These are phyloP conservation scores for Pseudocercospora eumusae DNA, from an alignment of 2,329 filamentous ascomycete species.

Conservation along the genomic window DNA sequence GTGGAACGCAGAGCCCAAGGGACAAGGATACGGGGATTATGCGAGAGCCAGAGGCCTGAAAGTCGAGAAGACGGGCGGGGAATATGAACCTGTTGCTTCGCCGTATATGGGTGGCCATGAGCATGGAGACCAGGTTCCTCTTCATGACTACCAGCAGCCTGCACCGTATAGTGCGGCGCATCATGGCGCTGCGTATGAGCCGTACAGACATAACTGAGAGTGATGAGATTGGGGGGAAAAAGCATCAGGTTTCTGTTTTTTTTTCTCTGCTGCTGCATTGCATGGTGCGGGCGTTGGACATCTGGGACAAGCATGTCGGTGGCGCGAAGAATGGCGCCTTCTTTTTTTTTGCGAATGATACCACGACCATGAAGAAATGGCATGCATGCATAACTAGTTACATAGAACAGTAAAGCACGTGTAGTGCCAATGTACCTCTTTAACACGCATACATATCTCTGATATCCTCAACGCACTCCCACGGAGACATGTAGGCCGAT, in stretches of 20 bases:
- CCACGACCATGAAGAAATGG: conserved; percentile 21
- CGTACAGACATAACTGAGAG: conserved; percentile 40
- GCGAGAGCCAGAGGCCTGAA: conserved; percentile 42
- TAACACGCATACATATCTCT: background rate
- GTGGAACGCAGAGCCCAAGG: conserved; percentile 36
- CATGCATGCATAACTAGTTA: background rate
- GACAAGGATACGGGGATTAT: conserved; percentile 31
- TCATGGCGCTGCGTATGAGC: conserved; percentile 44
- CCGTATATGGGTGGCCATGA: conserved; percentile 41
- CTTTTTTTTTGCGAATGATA: conserved; percentile 24
- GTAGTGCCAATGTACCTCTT: background rate
- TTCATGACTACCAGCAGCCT: conserved; percentile 29
- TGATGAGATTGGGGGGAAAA: no score
- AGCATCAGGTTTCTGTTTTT: no score
- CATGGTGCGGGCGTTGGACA: conserved; percentile 6
- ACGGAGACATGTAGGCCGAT: background rate
- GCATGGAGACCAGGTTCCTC: conserved; percentile 36
- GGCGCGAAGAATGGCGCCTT: background rate
- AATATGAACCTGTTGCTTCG: conserved; percentile 57
- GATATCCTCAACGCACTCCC: background rate
- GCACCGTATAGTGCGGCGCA: conserved; percentile 10
- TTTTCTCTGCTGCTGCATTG: background rate
- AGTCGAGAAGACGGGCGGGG: conserved; percentile 63
- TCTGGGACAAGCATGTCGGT: background rate
- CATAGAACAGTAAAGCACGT: background rate